These are phyloP conservation scores for Eucalyptus globulus DNA, from an alignment of 345 rosid genomes.

Conservation along the genomic window DNA sequence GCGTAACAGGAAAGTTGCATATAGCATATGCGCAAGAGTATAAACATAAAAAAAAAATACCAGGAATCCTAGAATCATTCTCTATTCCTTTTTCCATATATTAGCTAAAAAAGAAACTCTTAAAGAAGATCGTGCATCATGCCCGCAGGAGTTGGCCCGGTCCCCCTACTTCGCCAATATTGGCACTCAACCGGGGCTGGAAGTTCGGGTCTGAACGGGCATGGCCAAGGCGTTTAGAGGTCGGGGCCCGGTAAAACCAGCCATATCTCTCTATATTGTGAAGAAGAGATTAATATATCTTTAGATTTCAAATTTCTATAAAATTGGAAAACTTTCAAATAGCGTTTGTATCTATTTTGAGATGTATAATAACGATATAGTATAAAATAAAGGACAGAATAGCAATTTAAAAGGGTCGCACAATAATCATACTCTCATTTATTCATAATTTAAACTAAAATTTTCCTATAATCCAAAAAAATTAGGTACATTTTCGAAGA, in stretches of 20 bases:
- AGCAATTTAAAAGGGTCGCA: background rate
- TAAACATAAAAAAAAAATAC: background rate
- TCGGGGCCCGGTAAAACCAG: background rate
- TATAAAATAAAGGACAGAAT: background rate
- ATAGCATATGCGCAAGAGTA: background rate
- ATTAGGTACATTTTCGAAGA: background rate
- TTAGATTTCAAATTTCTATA: background rate
- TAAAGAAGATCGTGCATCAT: background rate
- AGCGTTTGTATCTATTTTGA: background rate
- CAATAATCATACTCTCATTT: background rate
- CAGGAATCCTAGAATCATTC: background rate
- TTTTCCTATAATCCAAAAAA: background rate
- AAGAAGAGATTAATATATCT: background rate
- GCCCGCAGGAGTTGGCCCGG: background rate
- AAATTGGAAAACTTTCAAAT: background rate
- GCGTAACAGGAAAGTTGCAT: background rate
- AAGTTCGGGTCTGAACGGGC: background rate
- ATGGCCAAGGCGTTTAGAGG: background rate
- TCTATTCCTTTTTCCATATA: background rate
- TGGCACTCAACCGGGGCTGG: background rate
- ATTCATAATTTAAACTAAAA: background rate
- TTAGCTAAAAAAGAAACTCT: background rate
- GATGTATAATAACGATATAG: background rate
- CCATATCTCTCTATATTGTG: background rate
- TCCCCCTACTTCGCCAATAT: background rate